Conservation (phyloP, 345 rosid genomes). For the Eucalyptus cloeziana region DNA sequence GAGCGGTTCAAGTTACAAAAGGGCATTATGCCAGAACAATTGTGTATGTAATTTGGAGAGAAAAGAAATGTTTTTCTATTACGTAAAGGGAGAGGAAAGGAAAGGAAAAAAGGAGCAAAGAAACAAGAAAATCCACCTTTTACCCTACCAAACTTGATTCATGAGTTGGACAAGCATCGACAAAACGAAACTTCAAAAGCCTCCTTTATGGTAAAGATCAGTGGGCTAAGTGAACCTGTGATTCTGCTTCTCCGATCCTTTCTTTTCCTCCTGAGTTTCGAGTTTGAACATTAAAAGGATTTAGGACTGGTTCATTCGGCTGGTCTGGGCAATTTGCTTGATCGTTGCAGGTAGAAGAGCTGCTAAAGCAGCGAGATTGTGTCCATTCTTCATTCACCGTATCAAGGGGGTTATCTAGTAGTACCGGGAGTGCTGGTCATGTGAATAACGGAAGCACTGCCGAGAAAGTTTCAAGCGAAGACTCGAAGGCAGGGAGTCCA, state of each 20-base stretch:
- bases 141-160: not conserved
- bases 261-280: not conserved
- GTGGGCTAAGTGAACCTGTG: not conserved
- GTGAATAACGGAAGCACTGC: slow-evolving; percentile 37
- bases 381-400: slow-evolving; percentile 70
- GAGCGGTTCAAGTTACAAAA: not conserved
- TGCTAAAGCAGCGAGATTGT: slow-evolving; percentile 74
- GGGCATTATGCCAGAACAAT: not conserved
- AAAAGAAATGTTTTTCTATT: not conserved
- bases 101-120: not conserved
- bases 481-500: slow-evolving; percentile 44
- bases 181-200: not conserved
- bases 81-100: not conserved
- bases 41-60: not conserved
- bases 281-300: not conserved
- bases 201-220: not conserved
- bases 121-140: not conserved
- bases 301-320: not conserved
- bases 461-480: slow-evolving; percentile 51
- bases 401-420: not conserved
- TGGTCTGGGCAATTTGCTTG: not conserved
- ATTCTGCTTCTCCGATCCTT: not conserved
- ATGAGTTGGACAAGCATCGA: not conserved
- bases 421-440: not conserved
- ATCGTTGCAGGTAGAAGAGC: slow-evolving; percentile 65